phyloP scores from a whole-genome alignment of 371 early-diverging fungal genomes.

The Sporodiniella umbellata region DNA sequence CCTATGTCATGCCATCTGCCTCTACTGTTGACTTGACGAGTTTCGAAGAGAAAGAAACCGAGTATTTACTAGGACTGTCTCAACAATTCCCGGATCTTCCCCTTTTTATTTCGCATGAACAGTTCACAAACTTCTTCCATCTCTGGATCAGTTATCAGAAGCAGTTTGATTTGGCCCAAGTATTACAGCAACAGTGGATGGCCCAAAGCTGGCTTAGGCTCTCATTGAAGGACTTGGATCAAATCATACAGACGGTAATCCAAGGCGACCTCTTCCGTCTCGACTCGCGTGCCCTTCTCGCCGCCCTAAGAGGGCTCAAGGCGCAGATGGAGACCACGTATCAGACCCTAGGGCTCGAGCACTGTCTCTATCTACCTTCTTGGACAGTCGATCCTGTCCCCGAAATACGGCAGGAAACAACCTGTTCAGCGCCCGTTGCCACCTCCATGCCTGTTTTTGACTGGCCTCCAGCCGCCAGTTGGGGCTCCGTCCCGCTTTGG shows the following conservation, averaged over 20 bases:
- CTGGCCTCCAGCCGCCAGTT: no score
- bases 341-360: slow-evolving; percentile 9
- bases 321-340: slow-evolving; percentile 18
- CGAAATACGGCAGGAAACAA: no score
- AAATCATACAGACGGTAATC: slow-evolving; percentile 4
- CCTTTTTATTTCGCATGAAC: slow-evolving; percentile 19
- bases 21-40: no score
- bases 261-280: slow-evolving; percentile 1
- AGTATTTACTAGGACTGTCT: no score
- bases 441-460: no score
- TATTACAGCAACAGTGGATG: not conserved
- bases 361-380: no score
- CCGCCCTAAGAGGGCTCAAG: slow-evolving; percentile 17
- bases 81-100: slow-evolving; percentile 29
- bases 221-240: not conserved
- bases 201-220: not conserved
- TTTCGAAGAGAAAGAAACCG: no score
- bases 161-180: slow-evolving; percentile 10
- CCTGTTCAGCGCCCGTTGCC: no score
- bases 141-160: slow-evolving; percentile 28
- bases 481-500: no score
- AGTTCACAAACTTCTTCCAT: slow-evolving; percentile 20
- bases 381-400: no score
- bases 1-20: no score
- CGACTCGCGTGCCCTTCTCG: slow-evolving; percentile 8